Percentiles rank a stretch among this genome's conserved stretches.
phyloP scores from a whole-genome alignment of 2,329 filamentous ascomycete species.

The Dryadomyces quercivorus region DNA sequence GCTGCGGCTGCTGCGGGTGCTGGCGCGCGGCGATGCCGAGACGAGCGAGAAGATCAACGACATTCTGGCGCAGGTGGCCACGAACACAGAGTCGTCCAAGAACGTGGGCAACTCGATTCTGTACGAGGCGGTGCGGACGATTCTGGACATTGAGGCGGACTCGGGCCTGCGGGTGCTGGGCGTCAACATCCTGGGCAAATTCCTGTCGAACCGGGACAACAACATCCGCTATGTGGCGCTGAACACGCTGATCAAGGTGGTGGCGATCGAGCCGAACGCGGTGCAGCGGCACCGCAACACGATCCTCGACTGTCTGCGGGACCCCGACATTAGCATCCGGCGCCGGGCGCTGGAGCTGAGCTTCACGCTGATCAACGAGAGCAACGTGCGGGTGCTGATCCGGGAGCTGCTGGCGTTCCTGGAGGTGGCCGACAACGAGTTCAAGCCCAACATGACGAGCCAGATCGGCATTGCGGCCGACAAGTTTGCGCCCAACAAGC shows the following conservation, averaged over 20 bases:
- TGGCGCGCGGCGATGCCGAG: constrained; percentile 74
- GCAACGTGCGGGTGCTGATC: constrained; percentile 87
- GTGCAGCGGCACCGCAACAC: constrained; percentile 96
- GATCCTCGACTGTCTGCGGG: constrained; percentile 87
- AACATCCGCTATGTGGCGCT: constrained; percentile 97
- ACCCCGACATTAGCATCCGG: constrained; percentile 96
- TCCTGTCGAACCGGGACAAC: constrained; percentile 96
- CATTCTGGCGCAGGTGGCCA: constrained; percentile 92
- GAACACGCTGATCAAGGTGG: constrained; percentile 95
- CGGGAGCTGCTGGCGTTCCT: constrained; percentile 88
- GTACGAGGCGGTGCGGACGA: constrained; percentile 93
- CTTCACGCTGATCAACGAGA: constrained; percentile 95
- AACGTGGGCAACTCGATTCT: constrained; percentile 98
- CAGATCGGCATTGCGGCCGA: constrained; percentile 97
- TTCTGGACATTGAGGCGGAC: constrained; percentile 95
- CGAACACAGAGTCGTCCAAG: constrained; percentile 95
- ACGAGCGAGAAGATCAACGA: constrained; percentile 98
- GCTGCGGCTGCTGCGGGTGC: constrained; percentile 68
- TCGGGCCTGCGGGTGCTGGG: constrained; percentile 87
- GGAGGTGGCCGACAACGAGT: constrained; percentile 95
- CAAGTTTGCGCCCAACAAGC: constrained; percentile 88
- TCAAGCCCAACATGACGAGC: constrained; percentile 96
- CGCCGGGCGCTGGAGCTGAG: constrained; percentile 91
- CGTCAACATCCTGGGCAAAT: constrained; percentile 94
- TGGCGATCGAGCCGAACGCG: constrained; percentile 94